Percentiles rank a stretch among this genome's conserved stretches.
phyloP scores from a whole-genome alignment of 2,329 filamentous ascomycete species.

The Trichoderma citrinoviride region DNA sequence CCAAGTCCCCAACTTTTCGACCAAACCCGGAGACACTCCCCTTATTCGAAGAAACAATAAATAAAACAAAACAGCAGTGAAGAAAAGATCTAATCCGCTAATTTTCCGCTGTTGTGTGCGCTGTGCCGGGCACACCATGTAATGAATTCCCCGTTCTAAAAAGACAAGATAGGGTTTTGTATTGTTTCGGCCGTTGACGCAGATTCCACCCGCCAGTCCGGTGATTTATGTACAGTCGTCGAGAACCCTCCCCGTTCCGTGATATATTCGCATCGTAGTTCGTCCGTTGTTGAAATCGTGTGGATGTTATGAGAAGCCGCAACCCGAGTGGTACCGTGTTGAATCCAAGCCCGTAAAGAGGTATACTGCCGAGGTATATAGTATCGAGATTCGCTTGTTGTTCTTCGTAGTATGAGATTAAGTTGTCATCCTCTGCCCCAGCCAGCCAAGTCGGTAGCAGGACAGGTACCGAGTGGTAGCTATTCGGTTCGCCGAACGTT shows the following conservation, averaged over 20 bases:
- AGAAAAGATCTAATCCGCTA: conserved; percentile 3
- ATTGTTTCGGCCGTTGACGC: conserved; percentile 12
- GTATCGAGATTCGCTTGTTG: neutral
- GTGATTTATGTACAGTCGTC: conserved; percentile 1
- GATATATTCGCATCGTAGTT: neutral
- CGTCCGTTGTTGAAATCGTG: neutral
- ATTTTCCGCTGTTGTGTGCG: neutral
- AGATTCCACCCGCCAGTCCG: neutral
- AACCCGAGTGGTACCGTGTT: neutral
- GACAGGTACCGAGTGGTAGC: too few species aligned
- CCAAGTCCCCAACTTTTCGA: neutral
- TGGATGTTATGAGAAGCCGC: neutral
- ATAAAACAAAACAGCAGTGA: neutral
- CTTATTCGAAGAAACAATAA: neutral
- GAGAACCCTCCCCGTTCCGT: neutral
- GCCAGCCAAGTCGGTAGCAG: neutral
- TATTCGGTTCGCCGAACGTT: too few species aligned
- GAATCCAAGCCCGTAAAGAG: neutral
- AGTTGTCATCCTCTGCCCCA: neutral
- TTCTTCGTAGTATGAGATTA: neutral
- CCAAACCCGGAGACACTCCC: neutral
- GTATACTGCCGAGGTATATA: neutral
- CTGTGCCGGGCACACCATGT: neutral
- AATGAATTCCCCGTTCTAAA: neutral
- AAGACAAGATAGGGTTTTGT: neutral